A percentile compares a stretch with the other conserved stretches of the same genome.
These are phyloP conservation scores for Myrmaecium sp. DNA, from an alignment of 2,329 filamentous ascomycete genomes.

Conservation along the genomic window DNA sequence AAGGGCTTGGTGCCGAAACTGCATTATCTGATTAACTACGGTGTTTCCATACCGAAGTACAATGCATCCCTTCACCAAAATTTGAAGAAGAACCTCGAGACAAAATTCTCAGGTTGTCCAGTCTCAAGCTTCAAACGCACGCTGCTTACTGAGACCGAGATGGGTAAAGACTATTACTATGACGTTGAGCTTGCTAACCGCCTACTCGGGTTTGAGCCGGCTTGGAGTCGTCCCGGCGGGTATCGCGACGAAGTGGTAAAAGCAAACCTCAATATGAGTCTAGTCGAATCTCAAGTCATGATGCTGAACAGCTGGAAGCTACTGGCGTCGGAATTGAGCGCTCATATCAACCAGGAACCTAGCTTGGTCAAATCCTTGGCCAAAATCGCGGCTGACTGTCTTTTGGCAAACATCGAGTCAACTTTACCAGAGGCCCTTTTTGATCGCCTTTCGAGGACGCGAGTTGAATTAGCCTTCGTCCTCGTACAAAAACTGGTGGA, in stretches of 20 bases:
- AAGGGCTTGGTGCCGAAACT: constrained; percentile 61
- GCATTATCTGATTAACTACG: constrained; percentile 63
- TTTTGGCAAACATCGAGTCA: constrained; percentile 57
- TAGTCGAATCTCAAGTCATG: constrained; percentile 79
- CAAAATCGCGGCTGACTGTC: constrained; percentile 58
- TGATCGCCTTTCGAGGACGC: constrained; percentile 53
- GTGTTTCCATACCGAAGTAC: constrained; percentile 63
- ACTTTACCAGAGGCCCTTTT: constrained; percentile 71
- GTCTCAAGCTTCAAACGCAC: constrained; percentile 72
- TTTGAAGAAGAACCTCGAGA: constrained; percentile 67
- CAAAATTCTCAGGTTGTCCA: constrained; percentile 55
- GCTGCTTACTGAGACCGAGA: constrained; percentile 41
- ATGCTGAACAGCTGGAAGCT: constrained; percentile 84
- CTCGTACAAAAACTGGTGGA: constrained; percentile 64
- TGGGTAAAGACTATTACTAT: constrained; percentile 73
- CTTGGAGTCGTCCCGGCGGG: constrained; percentile 54
- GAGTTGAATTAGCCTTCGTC: constrained; percentile 67
- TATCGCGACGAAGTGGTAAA: constrained; percentile 69
- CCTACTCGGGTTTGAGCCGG: constrained; percentile 59
- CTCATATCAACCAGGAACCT: constrained; percentile 35
- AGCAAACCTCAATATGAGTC: constrained; percentile 78
- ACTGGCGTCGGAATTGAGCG: constrained; percentile 67
- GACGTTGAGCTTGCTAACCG: constrained; percentile 57
- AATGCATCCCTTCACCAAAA: constrained; percentile 77
- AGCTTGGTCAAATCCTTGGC: constrained; percentile 53